These are phyloP conservation scores for Kalaharituber pfeilii DNA, from an alignment of 2,329 filamentous ascomycete species.

Conservation along the genomic window DNA sequence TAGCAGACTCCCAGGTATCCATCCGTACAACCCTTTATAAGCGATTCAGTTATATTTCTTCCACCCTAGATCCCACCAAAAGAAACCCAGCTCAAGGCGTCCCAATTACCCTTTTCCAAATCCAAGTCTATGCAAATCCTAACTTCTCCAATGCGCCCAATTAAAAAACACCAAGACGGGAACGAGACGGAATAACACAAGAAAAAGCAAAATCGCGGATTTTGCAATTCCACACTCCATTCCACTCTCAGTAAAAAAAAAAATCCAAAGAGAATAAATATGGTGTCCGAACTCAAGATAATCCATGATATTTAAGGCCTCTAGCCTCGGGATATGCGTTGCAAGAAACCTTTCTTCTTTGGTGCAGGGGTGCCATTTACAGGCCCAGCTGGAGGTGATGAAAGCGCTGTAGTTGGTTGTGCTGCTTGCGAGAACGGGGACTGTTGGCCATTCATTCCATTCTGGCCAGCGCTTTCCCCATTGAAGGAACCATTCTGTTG, in stretches of 20 bases:
- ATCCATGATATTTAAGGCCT: not conserved
- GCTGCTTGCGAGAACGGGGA: not conserved
- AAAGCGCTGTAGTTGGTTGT: not conserved
- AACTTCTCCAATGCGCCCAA: no score
- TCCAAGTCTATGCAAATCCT: not conserved
- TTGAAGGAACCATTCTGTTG: not conserved
- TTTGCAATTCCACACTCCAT: no score
- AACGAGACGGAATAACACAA: no score
- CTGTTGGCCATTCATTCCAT: not conserved
- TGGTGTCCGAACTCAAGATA: no score
- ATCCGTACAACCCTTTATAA: no score
- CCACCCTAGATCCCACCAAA: no score
- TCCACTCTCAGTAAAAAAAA: no score
- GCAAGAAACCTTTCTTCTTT: not conserved
- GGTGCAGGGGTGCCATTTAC: not conserved
- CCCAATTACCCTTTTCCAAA: not conserved
- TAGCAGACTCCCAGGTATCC: no score
- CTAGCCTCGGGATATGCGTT: not conserved
- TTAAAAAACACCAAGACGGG: no score
- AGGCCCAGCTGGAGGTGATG: not conserved
- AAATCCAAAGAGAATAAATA: no score
- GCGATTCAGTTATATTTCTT: no score
- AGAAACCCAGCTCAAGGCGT: not conserved
- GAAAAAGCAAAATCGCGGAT: no score
- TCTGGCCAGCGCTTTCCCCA: not conserved